These are phyloP conservation scores for Pseudomassariella vexata DNA, from an alignment of 2,329 filamentous ascomycete genomes.

Conservation along the genomic window DNA sequence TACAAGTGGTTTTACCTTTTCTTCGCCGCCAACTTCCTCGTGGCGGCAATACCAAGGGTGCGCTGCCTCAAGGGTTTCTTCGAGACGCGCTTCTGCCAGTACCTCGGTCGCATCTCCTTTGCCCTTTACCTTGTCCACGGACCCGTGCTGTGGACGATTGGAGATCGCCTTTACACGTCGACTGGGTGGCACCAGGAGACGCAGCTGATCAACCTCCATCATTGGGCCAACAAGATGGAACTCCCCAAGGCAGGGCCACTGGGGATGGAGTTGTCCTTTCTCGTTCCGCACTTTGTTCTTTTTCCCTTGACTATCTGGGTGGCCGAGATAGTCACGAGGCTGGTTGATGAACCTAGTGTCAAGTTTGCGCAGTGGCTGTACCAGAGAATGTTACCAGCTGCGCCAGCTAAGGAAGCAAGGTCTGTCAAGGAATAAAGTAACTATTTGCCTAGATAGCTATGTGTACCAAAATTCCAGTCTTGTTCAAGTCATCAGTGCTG, in stretches of 20 bases:
- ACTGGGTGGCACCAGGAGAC: constrained; percentile 47
- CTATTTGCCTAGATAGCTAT: too few species aligned
- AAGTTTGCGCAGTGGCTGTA: constrained; percentile 53
- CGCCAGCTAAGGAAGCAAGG: too few species aligned
- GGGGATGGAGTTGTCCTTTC: constrained; percentile 55
- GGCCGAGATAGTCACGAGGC: constrained; percentile 49
- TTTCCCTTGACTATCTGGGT: constrained; percentile 54
- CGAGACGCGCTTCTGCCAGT: constrained; percentile 52
- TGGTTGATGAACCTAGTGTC: constrained; percentile 56
- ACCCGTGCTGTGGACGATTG: constrained; percentile 52
- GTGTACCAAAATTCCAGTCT: too few species aligned
- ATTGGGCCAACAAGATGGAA: constrained; percentile 52
- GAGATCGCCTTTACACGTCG: constrained; percentile 58
- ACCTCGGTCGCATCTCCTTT: constrained; percentile 57
- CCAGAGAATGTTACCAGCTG: constrained; percentile 30
- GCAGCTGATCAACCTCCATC: constrained; percentile 43
- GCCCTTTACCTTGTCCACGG: constrained; percentile 61
- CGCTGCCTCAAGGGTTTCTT: constrained; percentile 52
- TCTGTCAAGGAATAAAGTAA: too few species aligned
- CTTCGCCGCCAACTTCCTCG: constrained; percentile 50
- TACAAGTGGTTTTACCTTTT: constrained; percentile 65
- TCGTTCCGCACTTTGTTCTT: constrained; percentile 54
- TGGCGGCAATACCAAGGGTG: constrained; percentile 53
- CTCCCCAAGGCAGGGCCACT: constrained; percentile 50
- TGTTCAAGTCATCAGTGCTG: too few species aligned